Conservation (phyloP, 2,329 filamentous ascomycete genomes). For the Arthrobotrys conoides region DNA sequence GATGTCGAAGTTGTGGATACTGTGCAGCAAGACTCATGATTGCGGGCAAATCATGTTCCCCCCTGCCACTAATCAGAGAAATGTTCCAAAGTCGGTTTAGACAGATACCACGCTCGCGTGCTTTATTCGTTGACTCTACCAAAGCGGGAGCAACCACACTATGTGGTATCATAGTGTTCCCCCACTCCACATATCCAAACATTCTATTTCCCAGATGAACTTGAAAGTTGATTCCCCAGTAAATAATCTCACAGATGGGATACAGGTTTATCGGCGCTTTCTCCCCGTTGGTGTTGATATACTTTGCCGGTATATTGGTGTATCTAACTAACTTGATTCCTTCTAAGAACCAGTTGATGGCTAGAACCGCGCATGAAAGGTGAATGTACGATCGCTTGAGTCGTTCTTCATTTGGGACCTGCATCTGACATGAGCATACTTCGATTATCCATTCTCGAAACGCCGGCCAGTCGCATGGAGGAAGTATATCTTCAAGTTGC, state of each 20-base stretch:
- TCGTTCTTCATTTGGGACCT: background rate
- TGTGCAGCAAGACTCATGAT: slow-evolving; percentile 32
- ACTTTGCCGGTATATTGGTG: slow-evolving; percentile 8
- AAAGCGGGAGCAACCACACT: slow-evolving; percentile 22
- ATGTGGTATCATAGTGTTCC: slow-evolving; percentile 48
- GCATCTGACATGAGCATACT: slow-evolving; percentile 21
- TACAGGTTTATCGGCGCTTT: slow-evolving; percentile 15
- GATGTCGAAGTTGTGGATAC: slow-evolving; percentile 23
- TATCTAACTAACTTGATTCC: background rate
- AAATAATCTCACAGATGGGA: slow-evolving; percentile 35
- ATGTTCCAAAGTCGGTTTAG: slow-evolving; percentile 31
- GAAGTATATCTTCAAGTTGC: slow-evolving; percentile 8
- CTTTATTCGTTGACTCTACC: slow-evolving; percentile 9
- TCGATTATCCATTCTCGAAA: slow-evolving; percentile 42
- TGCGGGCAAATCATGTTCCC: slow-evolving; percentile 37
- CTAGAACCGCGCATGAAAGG: slow-evolving; percentile 9
- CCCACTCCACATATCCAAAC: slow-evolving; percentile 11
- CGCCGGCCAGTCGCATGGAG: slow-evolving; percentile 21
- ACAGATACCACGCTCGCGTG: slow-evolving; percentile 31
- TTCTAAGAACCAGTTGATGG: slow-evolving; percentile 31
- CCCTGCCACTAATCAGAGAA: slow-evolving; percentile 28
- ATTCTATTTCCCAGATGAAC: background rate
- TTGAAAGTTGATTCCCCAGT: slow-evolving; percentile 32
- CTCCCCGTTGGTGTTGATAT: background rate
- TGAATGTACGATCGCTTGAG: background rate